Base-by-base conservation (phyloP, 2,329 filamentous ascomycete genomes). In the Neonectria neomacrospora region DNA sequence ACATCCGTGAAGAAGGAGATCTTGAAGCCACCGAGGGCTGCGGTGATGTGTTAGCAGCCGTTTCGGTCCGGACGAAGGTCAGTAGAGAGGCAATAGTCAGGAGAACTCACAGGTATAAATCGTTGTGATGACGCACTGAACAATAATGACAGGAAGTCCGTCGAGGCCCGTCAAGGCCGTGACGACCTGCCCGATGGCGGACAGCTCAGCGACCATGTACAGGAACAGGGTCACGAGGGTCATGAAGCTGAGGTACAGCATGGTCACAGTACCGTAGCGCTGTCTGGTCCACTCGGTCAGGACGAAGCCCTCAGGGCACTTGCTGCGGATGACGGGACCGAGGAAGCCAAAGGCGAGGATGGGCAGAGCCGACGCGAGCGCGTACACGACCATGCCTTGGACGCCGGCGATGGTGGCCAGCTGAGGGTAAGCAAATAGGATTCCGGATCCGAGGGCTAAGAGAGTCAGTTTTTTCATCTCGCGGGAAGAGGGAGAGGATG, bases 201-300 rank as follows among this genome's bases (percentile, higher is more conserved):
- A 94, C 45, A 96, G 84, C 80, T 96, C 92, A 20, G 91, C 88
- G 26, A 95, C 89, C 92, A 96, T 95, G 83, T 95, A 96, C 54
- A 96, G 78, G 76, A 95, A 96, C 71, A 96, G 85, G 1, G 92
- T 95, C 53, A 94, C 88, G 53, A 95, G 83, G 47, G 91, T 94
- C 81, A 94, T 83, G 71, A 91, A 85, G 76, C 91, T 93, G 66
- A 96, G 82, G 75, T 92, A 95, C 39, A 94, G 79, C 56, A 90
- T 90, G 7, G 90, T 84, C 34, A 89, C 75, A 3, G 85, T 75
- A 18, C 92, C 93, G 78, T 93, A 96, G 64, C 92, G 86, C 79
- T 94, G 90, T 61, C 91, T 85, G 20, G 91, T 91, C 92, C 92
- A 96, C 76, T 95, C 91, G 0, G 92, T 96, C 67, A 96, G 80